Conservation (phyloP, 192 early-diverging fungal genomes). For the Coemansia sp. region DNA sequence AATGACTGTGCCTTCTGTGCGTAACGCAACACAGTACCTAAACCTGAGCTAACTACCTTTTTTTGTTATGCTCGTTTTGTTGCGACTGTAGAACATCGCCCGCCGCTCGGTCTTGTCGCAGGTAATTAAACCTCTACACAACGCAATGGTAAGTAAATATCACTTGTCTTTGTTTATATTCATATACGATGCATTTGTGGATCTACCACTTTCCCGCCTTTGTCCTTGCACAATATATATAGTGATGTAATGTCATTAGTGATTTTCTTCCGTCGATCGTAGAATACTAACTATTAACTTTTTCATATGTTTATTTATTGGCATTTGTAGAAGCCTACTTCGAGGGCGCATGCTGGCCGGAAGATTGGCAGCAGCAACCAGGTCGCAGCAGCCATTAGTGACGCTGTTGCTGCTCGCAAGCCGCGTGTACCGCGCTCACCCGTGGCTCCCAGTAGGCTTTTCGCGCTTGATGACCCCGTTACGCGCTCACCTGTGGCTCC, state of each 20-base stretch:
- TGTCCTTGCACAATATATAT: neutral
- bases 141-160: neutral
- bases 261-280: neutral
- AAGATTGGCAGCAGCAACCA: constrained; percentile 12
- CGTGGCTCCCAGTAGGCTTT: too few species aligned
- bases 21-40: too few species aligned
- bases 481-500: too few species aligned
- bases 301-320: neutral
- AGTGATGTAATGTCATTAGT: neutral
- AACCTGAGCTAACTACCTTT: too few species aligned
- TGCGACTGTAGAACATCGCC: neutral
- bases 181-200: neutral
- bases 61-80: neutral
- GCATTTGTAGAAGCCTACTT: constrained; percentile 18
- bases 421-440: too few species aligned
- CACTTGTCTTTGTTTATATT: neutral
- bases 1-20: neutral
- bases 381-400: constrained; percentile 8
- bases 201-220: neutral
- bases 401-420: too few species aligned
- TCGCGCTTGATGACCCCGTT: constrained; percentile 25
- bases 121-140: neutral
- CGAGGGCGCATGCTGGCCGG: neutral
- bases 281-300: neutral
- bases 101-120: neutral